Conservation (phyloP, 2,329 filamentous ascomycete genomes). For the Ascochyta clinopodiicola region DNA sequence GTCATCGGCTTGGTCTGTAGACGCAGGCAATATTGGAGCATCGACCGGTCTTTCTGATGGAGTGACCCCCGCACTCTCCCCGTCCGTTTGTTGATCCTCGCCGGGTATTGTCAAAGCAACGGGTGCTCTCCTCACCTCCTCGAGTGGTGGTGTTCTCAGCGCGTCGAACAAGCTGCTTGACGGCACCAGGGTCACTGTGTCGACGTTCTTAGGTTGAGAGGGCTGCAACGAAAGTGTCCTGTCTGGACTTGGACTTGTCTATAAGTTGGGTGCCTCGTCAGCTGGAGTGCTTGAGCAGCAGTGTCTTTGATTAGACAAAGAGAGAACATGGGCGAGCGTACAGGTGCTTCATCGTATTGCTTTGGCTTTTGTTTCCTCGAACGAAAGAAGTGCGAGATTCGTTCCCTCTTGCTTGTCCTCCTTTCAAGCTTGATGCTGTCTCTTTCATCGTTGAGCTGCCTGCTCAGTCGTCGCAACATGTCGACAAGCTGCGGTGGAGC, state of each 20-base stretch:
- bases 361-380: slow-evolving; percentile 33
- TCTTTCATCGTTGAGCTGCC: slow-evolving; percentile 26
- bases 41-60: not conserved
- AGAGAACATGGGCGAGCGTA: slow-evolving; percentile 20
- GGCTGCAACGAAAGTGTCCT: slow-evolving; percentile 4
- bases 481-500: slow-evolving; percentile 23
- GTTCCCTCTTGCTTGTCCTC: slow-evolving; percentile 41
- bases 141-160: slow-evolving; percentile 2
- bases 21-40: not conserved
- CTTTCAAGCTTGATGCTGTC: slow-evolving; percentile 28
- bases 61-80: not conserved
- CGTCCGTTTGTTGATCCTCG: not conserved
- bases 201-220: not conserved
- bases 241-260: slow-evolving; percentile 23
- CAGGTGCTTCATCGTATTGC: slow-evolving; percentile 24
- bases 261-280: slow-evolving; percentile 24
- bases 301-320: not conserved
- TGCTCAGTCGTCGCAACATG: slow-evolving; percentile 41
- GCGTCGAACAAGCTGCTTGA: not conserved
- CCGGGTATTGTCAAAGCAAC: not conserved
- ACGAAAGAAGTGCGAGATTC: slow-evolving; percentile 41
- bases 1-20: slow-evolving; percentile 17
- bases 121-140: not conserved
- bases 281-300: slow-evolving; percentile 15
- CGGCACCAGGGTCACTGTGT: not conserved